Conservation (phyloP, 768 basidiomycete genomes). For the Mycena vitilis region DNA sequence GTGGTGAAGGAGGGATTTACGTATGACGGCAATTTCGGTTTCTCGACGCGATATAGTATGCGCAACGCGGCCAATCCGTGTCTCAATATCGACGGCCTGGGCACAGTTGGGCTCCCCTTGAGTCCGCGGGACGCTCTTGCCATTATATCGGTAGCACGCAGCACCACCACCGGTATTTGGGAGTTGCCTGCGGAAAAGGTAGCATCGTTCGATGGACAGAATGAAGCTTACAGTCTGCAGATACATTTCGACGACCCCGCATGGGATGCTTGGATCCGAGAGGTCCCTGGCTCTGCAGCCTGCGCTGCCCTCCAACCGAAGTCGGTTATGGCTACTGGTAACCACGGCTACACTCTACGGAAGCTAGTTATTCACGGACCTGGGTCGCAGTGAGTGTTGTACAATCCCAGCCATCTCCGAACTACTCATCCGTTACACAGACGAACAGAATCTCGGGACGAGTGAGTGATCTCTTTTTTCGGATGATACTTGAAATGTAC, state of each 20-base stretch:
- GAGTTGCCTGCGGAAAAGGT: not conserved
- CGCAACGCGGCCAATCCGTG: conserved; percentile 22
- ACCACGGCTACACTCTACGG: not conserved
- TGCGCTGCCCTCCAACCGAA: conserved; percentile 3
- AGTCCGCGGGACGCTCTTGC: conserved; percentile 17
- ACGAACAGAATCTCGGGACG: too few species aligned
- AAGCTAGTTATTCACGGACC: conserved; percentile 1
- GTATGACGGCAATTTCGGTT: conserved; percentile 24
- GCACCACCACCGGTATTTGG: not conserved
- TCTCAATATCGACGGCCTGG: conserved; percentile 24
- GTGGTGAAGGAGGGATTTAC: conserved; percentile 5
- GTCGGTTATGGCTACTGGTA: not conserved
- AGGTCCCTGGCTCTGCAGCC: not conserved
- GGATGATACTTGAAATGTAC: not conserved
- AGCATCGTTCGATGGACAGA: not conserved
- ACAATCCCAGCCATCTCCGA: too few species aligned
- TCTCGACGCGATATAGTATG: not conserved
- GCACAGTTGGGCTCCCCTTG: conserved; percentile 21
- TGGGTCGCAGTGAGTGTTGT: not conserved
- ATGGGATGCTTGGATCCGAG: conserved; percentile 20
- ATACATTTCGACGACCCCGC: conserved; percentile 15
- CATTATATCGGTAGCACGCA: not conserved
- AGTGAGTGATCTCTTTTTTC: not conserved
- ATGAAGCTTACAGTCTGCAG: not conserved
- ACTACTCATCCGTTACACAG: too few species aligned